These are phyloP conservation scores for Cyberlindnera mississippiensis DNA, from an alignment of 805 yeast species.

Conservation along the genomic window DNA sequence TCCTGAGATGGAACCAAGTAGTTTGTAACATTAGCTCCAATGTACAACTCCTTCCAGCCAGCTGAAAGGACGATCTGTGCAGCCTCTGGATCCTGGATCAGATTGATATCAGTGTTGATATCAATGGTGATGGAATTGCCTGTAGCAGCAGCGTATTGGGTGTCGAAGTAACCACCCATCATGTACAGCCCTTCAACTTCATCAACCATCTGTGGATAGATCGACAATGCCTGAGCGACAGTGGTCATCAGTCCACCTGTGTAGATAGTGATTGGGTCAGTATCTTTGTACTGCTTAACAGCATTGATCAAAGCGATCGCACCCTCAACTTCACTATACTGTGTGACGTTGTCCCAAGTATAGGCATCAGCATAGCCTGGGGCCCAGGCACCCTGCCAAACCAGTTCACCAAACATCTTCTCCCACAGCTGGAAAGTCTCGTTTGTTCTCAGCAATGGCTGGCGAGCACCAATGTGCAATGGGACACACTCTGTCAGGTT, in stretches of 20 bases:
- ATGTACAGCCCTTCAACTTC: constrained; percentile 38
- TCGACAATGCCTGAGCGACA: constrained; percentile 40
- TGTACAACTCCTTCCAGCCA: constrained; percentile 35
- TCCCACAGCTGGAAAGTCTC: constrained; percentile 39
- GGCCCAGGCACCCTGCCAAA: constrained; percentile 41
- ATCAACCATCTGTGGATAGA: constrained; percentile 36
- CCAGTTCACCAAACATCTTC: constrained; percentile 34
- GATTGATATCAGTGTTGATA: constrained; percentile 40
- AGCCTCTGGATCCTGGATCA: constrained; percentile 43
- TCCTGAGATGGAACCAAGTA: constrained; percentile 37
- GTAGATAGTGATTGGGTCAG: constrained; percentile 35
- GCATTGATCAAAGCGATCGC: constrained; percentile 39
- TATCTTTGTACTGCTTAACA: constrained; percentile 33
- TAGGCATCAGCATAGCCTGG: constrained; percentile 31
- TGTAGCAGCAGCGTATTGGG: constrained; percentile 34
- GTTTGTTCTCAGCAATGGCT: constrained; percentile 36
- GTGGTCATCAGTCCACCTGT: constrained; percentile 43
- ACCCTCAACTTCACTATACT: constrained; percentile 32
- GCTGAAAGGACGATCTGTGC: constrained; percentile 41
- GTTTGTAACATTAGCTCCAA: constrained; percentile 42
- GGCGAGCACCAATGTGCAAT: constrained; percentile 35
- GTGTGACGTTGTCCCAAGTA: constrained; percentile 31
- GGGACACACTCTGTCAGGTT: constrained; percentile 36
- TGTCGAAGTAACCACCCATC: constrained; percentile 44
- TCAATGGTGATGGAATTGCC: constrained; percentile 33